Base-by-base conservation (phyloP, 176 grass and related monocot genomes). In the Rhynchospora breviuscula region DNA sequence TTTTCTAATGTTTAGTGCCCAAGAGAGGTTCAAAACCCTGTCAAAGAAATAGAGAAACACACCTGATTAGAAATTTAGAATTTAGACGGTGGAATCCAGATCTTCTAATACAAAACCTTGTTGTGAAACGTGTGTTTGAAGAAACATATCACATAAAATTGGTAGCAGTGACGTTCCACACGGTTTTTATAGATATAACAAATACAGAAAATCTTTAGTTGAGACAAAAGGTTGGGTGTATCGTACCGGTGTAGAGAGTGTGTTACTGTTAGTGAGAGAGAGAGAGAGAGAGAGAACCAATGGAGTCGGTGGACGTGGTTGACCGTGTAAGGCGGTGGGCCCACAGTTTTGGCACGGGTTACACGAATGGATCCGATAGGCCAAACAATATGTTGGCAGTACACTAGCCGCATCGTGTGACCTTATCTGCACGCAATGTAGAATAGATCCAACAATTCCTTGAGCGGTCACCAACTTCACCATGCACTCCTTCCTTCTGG, bases 261-360 rank as follows among this genome's bases (percentile, higher is more conserved):
- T 0, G 4, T 19, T 26, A 67, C n/a, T n/a, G n/a, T n/a, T n/a
- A n/a, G n/a, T n/a, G 17, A 23, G 14, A 22, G 46, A 21, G 73
- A 52, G 46, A 67, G 17, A 23, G 14, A 22, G 46, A 21, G 73
- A 52, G 46, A 49, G 10, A 9, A 3, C 59, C 33, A 54, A 67
- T 82, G 13, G 60, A 54, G 62, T 82, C 47, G 80, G 80, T 82
- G 62, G 80, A 82, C 40, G 21, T 46, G 80, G 80, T 81, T 81
- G 53, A 65, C 59, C 53, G 56, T 43, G 17, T 49, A 40, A 45
- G 56, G 31, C 3, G 44, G 56, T 62, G 78, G 53, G 78, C 48
- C 54, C 78, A 70, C 25, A 56, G 48, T 15, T 31, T 18, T 57
- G 49, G 51, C 73, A 78, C 73, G 73, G 49, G 49, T 57, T 1